These are phyloP conservation scores for Saccharomycopsis guyanensis DNA, from an alignment of 805 yeast genomes.

Conservation along the genomic window DNA sequence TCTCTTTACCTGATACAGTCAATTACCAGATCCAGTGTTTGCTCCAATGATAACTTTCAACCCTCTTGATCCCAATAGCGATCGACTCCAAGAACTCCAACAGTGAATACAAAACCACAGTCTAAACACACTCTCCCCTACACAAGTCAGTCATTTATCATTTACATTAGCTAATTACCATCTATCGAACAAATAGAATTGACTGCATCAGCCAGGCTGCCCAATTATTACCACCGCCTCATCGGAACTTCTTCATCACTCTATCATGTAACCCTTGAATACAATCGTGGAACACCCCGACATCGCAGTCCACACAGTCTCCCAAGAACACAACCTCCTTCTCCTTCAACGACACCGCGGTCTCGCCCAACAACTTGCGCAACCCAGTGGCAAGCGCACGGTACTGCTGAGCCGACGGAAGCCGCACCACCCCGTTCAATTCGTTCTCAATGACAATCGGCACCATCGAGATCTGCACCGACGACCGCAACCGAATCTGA, in stretches of 20 bases:
- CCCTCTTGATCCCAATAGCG: too few species aligned
- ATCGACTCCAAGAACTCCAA: too few species aligned
- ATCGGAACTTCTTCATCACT: constrained; percentile 2
- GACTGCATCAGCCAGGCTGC: too few species aligned
- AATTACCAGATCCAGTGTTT: too few species aligned
- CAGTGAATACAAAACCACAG: too few species aligned
- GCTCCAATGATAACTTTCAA: too few species aligned
- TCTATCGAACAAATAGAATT: too few species aligned
- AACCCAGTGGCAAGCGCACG: constrained; percentile 1
- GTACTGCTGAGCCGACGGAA: constrained; percentile 9
- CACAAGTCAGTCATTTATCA: too few species aligned
- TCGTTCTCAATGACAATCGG: constrained; percentile 20
- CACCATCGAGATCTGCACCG: constrained; percentile 7
- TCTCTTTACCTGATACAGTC: too few species aligned
- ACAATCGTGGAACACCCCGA: constrained; percentile 2
- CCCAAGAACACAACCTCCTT: constrained; percentile 4
- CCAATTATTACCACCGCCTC: too few species aligned
- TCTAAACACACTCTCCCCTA: too few species aligned
- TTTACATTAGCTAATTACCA: too few species aligned
- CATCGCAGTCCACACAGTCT: constrained; percentile 2
- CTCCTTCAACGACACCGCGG: not conserved
- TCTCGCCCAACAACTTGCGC: constrained; percentile 4
- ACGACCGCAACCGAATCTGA: not conserved
- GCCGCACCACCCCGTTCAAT: constrained; percentile 10
- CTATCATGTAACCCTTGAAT: constrained; percentile 2